Conservation (phyloP, 1,284 basidiomycete species). For the Ganoderma sinense region DNA sequence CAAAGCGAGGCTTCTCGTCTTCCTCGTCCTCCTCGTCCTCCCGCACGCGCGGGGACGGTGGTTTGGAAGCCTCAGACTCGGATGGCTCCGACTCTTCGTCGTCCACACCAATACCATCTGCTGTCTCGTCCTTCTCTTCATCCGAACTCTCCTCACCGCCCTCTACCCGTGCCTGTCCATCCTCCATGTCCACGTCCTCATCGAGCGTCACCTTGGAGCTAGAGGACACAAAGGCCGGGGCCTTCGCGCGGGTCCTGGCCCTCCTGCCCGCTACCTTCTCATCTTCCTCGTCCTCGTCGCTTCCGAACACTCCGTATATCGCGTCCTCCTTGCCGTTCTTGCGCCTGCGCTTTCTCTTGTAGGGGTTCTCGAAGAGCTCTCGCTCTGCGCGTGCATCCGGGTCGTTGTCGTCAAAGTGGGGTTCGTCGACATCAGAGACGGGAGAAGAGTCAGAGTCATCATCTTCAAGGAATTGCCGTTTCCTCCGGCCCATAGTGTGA, state of each 20-base stretch:
- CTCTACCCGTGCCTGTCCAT: neutral
- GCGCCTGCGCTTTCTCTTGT: constrained; percentile 70
- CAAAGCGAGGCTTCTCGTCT: constrained; percentile 47
- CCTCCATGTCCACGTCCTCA: constrained; percentile 38
- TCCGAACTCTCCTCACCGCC: constrained; percentile 42
- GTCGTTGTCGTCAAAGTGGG: constrained; percentile 57
- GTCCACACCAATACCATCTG: constrained; percentile 39
- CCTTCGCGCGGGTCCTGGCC: constrained; percentile 77
- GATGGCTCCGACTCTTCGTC: constrained; percentile 10
- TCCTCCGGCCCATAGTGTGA: constrained; percentile 78
- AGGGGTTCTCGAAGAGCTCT: constrained; percentile 82
- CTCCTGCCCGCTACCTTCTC: constrained; percentile 38
- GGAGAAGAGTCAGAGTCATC: constrained; percentile 71
- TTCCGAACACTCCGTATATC: constrained; percentile 86
- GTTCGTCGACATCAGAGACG: constrained; percentile 57
- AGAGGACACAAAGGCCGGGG: constrained; percentile 77
- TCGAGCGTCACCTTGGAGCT: constrained; percentile 54
- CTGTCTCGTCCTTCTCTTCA: constrained; percentile 38
- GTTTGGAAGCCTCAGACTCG: constrained; percentile 53
- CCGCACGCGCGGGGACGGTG: constrained; percentile 59
- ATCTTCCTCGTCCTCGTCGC: constrained; percentile 66
- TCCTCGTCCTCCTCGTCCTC: constrained; percentile 50
- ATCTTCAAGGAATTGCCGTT: constrained; percentile 81
- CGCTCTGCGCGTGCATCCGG: constrained; percentile 81
- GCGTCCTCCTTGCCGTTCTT: constrained; percentile 78